Conservation (phyloP, 208 protist genomes). For the Jaenimonas drosophilae region DNA sequence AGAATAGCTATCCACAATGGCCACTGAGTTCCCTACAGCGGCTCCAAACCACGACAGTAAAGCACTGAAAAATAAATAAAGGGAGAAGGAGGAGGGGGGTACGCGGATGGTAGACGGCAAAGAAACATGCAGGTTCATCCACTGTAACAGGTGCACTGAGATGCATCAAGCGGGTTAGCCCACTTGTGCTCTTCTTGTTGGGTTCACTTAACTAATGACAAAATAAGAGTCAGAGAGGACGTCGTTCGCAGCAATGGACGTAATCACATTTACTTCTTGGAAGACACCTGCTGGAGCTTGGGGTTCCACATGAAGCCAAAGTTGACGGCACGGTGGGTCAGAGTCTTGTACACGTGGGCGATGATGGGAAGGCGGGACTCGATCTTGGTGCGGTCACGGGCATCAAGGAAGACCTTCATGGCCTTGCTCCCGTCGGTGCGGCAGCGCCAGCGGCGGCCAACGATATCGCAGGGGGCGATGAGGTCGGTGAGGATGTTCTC, state of each 20-base stretch:
- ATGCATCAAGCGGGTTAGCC: not conserved
- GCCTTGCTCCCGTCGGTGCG: conserved; percentile 94
- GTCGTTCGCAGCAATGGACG: not conserved
- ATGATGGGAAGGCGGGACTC: conserved; percentile 95
- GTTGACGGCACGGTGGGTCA: conserved; percentile 96
- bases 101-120: no score
- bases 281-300: conserved; percentile 88
- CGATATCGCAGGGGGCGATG: conserved; percentile 96
- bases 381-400: conserved; percentile 77
- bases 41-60: no score
- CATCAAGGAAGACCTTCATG: conserved; percentile 93
- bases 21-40: no score
- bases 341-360: conserved; percentile 94
- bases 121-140: no score
- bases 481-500: conserved; percentile 98
- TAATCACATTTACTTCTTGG: conserved; percentile 25
- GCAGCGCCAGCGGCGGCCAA: conserved; percentile 94
- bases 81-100: no score
- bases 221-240: not conserved
- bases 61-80: no score
- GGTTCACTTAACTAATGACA: not conserved
- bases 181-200: not conserved
- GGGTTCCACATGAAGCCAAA: conserved; percentile 96
- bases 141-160: no score
- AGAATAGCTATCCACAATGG: no score